Base-by-base conservation (phyloP, 108 stramenopile genomes). In the Bacterosira constricta region DNA sequence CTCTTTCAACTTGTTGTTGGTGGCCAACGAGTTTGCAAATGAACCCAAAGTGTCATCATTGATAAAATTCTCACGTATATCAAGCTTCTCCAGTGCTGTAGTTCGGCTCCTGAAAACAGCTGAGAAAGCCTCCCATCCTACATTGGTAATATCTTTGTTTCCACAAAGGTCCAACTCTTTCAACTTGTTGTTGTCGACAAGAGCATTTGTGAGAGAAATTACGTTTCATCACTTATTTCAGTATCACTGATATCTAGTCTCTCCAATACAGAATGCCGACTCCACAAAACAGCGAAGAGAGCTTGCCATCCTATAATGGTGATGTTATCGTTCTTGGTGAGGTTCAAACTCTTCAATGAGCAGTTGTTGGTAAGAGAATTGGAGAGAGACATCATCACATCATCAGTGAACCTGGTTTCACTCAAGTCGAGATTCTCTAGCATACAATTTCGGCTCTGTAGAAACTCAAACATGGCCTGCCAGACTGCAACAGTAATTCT, bases 111-210 rank as follows among this genome's bases (percentile, higher is more conserved):
- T 13, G 15, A 52, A 27, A 27, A 52, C 26, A 0, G 51, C 21
- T 13, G 29, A 52, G 51, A 52, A 52, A 27, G 51, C 51, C 21
- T 27, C 23, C 56, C 56, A 57, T 37, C 56, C 61, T 4, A 15
- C 25, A 15, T 20, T 26, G 20, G 62, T 13, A 32, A 63, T 27
- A 13, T 20, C 29, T 31, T 18, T 3, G 7, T 31, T 23, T 10
- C 26, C 4, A n/a, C 6, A 6, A 47, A 44, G 42, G 26, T 46
- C 5, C 29, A 63, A 32, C 3, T 32, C 15, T 12, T 30, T 46
- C 5, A 63, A 26, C 6, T 27, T 30, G 44, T 27, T 47, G n/a
- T 34, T 46, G 9, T 32, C 27, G 5, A 29, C 31, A 9, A 63
- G 30, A 30, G 41, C 44, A 47, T 9, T 47, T 27, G 44, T 11